Conservation (phyloP, 78 protist species). For the Dictyostelium purpureum region DNA sequence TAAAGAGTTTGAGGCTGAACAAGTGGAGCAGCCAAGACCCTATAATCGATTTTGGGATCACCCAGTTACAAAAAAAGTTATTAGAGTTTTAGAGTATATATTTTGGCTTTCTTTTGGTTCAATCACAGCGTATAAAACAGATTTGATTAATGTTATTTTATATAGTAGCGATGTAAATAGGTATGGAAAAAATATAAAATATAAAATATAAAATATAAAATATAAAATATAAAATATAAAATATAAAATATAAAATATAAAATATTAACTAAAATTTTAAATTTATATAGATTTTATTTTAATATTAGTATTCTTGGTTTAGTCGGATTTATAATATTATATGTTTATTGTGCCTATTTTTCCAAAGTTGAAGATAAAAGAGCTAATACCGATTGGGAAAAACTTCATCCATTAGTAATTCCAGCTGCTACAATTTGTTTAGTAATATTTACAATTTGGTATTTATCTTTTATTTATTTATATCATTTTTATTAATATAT, state of each 20-base stretch:
- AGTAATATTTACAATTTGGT: not conserved
- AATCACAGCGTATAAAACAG: not conserved
- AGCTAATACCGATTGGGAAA: not conserved
- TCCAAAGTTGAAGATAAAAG: not conserved
- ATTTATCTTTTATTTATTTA: not conserved
- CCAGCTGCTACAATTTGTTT: constrained; percentile 10
- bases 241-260: too few relatives aligned
- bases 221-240: too few relatives aligned
- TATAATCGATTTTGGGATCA: not conserved
- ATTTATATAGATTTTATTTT: not conserved
- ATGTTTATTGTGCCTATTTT: not conserved
- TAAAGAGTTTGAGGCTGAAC: not conserved
- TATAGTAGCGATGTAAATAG: not conserved
- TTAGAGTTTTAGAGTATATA: not conserved
- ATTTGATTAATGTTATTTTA: not conserved
- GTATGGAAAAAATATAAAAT: not conserved
- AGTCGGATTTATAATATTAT: not conserved
- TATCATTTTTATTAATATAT: not conserved
- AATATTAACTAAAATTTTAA: not conserved
- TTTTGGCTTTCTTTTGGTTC: constrained; percentile 8
- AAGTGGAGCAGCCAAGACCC: not conserved
- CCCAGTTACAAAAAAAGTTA: not conserved
- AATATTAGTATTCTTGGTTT: not conserved
- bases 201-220: too few relatives aligned
- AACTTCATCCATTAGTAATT: not conserved